Evolutionary conservation across 2,329 filamentous ascomycete genomes (phyloP), one percentile per base, ranked within the genome.

Genomic region (Cordyceps fumosorosea): DNA sequence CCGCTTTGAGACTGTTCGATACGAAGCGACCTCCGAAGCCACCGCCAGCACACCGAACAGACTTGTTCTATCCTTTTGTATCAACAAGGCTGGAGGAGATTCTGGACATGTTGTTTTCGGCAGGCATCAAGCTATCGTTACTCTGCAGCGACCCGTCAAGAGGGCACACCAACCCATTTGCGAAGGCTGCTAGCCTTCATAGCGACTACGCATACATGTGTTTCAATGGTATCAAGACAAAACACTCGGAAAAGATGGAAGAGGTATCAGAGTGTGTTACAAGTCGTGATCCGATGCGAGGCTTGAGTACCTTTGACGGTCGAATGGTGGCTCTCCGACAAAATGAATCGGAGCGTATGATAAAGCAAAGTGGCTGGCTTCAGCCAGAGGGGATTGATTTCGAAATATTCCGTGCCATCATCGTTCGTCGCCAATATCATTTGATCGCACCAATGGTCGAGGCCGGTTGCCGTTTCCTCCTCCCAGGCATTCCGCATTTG

Each of bases 71-170:
- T 29, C 42, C 48, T 14, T 44, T 52, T 54, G 22, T 40, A 6
- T 44, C 57, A 14, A 60, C 57, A 18, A 53, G 50, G 12, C 40
- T 60, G 3, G 57, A 54, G 14, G 57, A 60, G 14, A 60, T 60
- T 22, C 57, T 60, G 11, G 26, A 54, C 24, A 47, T 60, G 50
- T 34, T 60, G 5, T 18, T 60, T 47, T 29, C 24, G 24, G 50
- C 57, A 5, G 50, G 57, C 11, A 54, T 60, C 24, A 12, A 47
- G 5, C 7, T 34, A 16, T 47, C 57, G 10, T 3, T 32, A 7
- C 57, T 60, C 12, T 1, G 24, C 7, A 18, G n/a, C n/a, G 26
- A 34, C 18, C 32, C 51, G 14, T 20, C 29, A 14, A 37, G 11
- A 6, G 22, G 37, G n/a, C 2, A 47, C 6, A 3, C 8, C 11